Conservation (phyloP, 768 basidiomycete species). For the Cyclocybe cylindracea region DNA sequence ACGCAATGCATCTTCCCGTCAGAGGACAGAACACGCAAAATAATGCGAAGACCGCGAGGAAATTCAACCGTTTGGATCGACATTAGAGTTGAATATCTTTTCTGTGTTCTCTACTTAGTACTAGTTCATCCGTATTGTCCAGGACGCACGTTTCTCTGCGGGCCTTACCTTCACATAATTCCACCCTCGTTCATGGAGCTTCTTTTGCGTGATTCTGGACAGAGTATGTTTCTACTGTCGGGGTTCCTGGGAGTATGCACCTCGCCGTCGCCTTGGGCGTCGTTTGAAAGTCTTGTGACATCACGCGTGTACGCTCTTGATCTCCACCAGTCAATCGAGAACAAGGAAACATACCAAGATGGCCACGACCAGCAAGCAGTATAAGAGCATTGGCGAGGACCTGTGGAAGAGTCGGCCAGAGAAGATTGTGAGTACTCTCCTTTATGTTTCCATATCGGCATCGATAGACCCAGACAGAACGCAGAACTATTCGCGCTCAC, state of each 20-base stretch:
- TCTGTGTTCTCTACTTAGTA: background rate
- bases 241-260: too few relatives aligned
- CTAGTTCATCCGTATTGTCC: background rate
- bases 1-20: conserved; percentile 92
- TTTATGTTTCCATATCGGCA: conserved; percentile 1
- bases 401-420: conserved; percentile 94
- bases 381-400: conserved; percentile 90
- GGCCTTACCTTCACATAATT: background rate
- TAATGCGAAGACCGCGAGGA: conserved; percentile 89
- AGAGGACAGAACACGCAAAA: conserved; percentile 91
- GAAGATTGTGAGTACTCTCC: conserved; percentile 73
- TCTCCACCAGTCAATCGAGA: background rate
- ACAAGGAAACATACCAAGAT: conserved; percentile 33
- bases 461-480: conserved; percentile 59
- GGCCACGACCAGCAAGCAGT: conserved; percentile 79
- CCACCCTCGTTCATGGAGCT: background rate
- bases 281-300: conserved; percentile 21
- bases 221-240: background rate
- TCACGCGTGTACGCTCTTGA: conserved; percentile 19
- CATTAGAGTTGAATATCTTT: conserved; percentile 17
- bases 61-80: conserved; percentile 85
- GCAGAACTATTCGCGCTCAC: conserved; percentile 96
- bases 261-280: background rate
- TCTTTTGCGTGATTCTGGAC: too few relatives aligned
- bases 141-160: background rate